Base-by-base conservation (phyloP, 345 rosid genomes). In the Gynandropsis gynandra region DNA sequence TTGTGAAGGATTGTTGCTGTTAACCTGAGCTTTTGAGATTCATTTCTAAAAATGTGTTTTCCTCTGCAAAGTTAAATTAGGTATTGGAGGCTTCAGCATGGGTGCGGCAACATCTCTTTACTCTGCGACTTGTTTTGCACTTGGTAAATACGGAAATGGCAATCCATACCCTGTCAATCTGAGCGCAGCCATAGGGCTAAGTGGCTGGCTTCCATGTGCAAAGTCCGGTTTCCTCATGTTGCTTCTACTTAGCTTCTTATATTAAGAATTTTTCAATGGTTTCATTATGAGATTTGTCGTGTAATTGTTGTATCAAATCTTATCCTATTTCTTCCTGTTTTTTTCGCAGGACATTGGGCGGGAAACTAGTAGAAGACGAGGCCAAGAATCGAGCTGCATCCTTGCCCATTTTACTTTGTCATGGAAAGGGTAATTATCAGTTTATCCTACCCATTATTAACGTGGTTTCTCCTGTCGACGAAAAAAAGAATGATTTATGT, bases 61-160 rank as follows among this genome's bases (percentile, higher is more conserved):
- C 38, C 62, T 8, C 42, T 61, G 38, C 61, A 33, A 82, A 90
- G 98, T 92, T 61, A 87, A 87, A 80, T 75, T 87, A 52, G 98
- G 94, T 38, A 59, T 92, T 64, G 98, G 98, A 65, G 98, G 98
- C 40, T 92, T 92, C 81, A 92, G 98, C 69, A 92, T 92, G 98
- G 98, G 98, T 61, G 94, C 97, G 7, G 98, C 87, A 41, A 78
- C 95, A 19, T 58, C 97, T 27, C 73, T 92, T 16, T 87, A 92
- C 65, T 81, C 94, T 50, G 95, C 94, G 38, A 75, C 77, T 37
- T 87, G 94, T 78, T 87, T 74, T 61, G 65, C 81, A 42, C 61
- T 52, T 3, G 81, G 86, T 38, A 82, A 87, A 68, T 85, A 70
- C 65, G 85, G 75, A 63, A 80, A 85, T 62, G 87, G 87, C 72